Conservation (phyloP, 1,284 basidiomycete genomes). For the Heterobasidion occidentale region DNA sequence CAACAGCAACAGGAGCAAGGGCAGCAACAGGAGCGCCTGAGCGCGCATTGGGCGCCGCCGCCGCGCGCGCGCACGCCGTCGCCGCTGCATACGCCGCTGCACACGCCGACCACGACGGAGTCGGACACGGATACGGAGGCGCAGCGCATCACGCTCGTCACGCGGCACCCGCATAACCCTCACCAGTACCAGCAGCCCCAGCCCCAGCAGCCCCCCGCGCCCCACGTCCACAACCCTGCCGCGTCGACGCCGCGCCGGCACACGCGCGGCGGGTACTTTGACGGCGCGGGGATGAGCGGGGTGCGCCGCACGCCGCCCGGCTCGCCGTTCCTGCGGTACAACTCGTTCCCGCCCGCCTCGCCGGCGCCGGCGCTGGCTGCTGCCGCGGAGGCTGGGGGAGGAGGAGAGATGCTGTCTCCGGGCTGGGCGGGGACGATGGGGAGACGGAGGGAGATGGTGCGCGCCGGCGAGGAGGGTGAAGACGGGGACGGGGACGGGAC, state of each 20-base stretch:
- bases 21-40: background rate
- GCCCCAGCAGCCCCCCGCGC: background rate
- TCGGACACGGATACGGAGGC: conserved; percentile 7
- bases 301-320: conserved; percentile 14
- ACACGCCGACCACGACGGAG: background rate
- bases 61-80: too few relatives aligned
- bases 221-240: background rate
- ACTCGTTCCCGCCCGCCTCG: conserved; percentile 12
- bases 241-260: conserved; percentile 4
- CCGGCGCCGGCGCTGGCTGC: too few relatives aligned
- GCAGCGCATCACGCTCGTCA: conserved; percentile 4
- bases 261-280: conserved; percentile 20
- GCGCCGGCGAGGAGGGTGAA: background rate
- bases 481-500: background rate
- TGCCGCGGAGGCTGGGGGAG: too few relatives aligned
- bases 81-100: too few relatives aligned
- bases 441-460: background rate
- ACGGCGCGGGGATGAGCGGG: conserved; percentile 12
- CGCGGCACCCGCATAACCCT: conserved; percentile 1
- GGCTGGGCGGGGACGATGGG: background rate
- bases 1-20: background rate
- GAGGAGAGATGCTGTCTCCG: background rate
- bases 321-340: conserved; percentile 15
- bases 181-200: conserved; percentile 9
- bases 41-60: too few relatives aligned